These are phyloP conservation scores for Kuraishia molischiana DNA, from an alignment of 805 yeast species.

Conservation along the genomic window DNA sequence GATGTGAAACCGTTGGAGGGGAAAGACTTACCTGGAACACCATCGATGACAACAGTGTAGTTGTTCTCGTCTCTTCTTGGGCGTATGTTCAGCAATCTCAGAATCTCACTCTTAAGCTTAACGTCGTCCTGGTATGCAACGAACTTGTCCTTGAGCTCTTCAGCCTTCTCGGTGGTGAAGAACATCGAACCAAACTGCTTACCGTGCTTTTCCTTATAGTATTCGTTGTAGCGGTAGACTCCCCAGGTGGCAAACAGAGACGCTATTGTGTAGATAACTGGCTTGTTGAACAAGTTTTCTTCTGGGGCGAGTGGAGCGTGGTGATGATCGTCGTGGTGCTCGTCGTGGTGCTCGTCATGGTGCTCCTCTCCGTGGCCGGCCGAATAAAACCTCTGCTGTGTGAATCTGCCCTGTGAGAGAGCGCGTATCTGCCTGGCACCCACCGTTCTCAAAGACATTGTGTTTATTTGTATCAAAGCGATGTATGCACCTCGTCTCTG, in stretches of 20 bases:
- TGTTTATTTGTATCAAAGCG: too few species aligned
- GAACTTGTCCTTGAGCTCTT: not conserved
- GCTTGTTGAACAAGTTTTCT: conserved; percentile 4
- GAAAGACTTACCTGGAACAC: conserved; percentile 21
- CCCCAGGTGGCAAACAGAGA: conserved; percentile 21
- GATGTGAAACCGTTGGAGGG: conserved; percentile 16
- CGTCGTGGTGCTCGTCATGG: conserved; percentile 3
- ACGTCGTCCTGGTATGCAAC: conserved; percentile 3
- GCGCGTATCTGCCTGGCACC: not conserved
- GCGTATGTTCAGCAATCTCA: conserved; percentile 1
- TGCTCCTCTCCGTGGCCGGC: conserved; percentile 1
- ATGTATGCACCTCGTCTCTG: too few species aligned
- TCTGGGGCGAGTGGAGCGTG: conserved; percentile 6
- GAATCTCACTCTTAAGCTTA: not conserved
- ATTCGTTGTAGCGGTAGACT: conserved; percentile 37
- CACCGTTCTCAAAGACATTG: not conserved
- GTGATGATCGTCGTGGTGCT: conserved; percentile 5
- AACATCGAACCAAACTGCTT: conserved; percentile 2
- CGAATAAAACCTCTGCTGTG: conserved; percentile 1
- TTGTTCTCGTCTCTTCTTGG: conserved; percentile 6
- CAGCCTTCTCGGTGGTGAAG: not conserved
- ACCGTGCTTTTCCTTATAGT: conserved; percentile 32
- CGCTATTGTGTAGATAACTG: conserved; percentile 4
- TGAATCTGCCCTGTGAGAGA: not conserved
- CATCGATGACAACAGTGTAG: conserved; percentile 12